These are phyloP conservation scores for Metschnikowia continentalis DNA, from an alignment of 805 yeast species.

Conservation along the genomic window DNA sequence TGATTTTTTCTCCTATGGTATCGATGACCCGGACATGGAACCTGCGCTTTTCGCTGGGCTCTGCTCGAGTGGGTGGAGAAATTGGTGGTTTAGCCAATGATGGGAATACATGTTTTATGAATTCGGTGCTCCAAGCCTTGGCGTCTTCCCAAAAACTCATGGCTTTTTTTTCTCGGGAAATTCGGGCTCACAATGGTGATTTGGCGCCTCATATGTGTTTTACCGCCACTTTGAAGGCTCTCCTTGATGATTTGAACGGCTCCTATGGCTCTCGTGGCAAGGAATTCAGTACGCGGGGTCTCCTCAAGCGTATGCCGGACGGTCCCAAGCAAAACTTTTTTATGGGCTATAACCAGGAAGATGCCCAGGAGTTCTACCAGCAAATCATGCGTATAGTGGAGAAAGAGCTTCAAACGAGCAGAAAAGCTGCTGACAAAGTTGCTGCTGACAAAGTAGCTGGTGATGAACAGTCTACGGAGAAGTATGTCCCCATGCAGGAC, in stretches of 20 bases:
- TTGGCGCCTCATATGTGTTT: conserved; percentile 36
- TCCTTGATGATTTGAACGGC: conserved; percentile 59
- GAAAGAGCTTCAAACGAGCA: conserved; percentile 37
- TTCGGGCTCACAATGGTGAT: conserved; percentile 24
- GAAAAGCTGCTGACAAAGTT: conserved; percentile 5
- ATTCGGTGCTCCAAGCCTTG: conserved; percentile 77
- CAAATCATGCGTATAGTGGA: conserved; percentile 65
- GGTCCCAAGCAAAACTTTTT: conserved; percentile 76
- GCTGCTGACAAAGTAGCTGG: conserved; percentile 3
- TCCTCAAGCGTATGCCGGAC: conserved; percentile 66
- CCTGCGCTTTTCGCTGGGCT: background rate
- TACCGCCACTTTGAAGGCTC: conserved; percentile 48
- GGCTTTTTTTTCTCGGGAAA: conserved; percentile 48
- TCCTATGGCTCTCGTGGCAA: conserved; percentile 48
- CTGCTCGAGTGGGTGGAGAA: conserved; percentile 51
- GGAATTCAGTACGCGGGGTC: conserved; percentile 56
- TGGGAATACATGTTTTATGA: conserved; percentile 94
- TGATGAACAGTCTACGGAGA: background rate
- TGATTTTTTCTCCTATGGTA: background rate
- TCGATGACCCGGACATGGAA: background rate
- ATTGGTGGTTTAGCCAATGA: conserved; percentile 86
- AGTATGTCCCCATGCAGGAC: conserved; percentile 14
- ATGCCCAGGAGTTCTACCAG: conserved; percentile 95
- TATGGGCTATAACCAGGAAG: conserved; percentile 88
- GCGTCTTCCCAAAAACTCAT: conserved; percentile 66